Conservation (phyloP, 2,329 filamentous ascomycete species). For the Didymella lethalis region DNA sequence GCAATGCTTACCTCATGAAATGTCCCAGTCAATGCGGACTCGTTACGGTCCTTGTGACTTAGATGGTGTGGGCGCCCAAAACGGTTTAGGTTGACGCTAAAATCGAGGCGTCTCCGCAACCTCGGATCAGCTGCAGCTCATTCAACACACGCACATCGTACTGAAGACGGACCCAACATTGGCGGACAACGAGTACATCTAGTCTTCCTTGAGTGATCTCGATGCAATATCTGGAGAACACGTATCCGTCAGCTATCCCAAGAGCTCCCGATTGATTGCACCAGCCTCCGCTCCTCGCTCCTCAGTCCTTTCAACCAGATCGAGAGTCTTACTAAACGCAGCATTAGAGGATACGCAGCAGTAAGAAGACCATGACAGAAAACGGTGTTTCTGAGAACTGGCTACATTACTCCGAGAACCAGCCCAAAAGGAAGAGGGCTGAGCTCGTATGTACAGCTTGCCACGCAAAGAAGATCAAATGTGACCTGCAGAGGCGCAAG, state of each 20-base stretch:
- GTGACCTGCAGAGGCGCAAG: not conserved
- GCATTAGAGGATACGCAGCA: not conserved
- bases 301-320: not conserved
- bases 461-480: not conserved
- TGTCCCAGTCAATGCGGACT: not conserved
- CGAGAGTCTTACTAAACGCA: not conserved
- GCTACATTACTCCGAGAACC: not conserved
- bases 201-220: not conserved
- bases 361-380: not conserved
- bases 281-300: not conserved
- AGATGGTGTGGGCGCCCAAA: not conserved
- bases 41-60: not conserved
- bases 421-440: not conserved
- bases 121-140: not conserved
- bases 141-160: not conserved
- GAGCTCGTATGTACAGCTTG: not conserved
- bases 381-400: not conserved
- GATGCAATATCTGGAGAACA: not conserved
- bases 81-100: not conserved
- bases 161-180: not conserved
- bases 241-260: not conserved
- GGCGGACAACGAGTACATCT: not conserved
- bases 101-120: not conserved
- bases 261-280: not conserved
- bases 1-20: not conserved